Base-by-base conservation (phyloP, 164 flowering plant species). In the Akebia trifoliata region DNA sequence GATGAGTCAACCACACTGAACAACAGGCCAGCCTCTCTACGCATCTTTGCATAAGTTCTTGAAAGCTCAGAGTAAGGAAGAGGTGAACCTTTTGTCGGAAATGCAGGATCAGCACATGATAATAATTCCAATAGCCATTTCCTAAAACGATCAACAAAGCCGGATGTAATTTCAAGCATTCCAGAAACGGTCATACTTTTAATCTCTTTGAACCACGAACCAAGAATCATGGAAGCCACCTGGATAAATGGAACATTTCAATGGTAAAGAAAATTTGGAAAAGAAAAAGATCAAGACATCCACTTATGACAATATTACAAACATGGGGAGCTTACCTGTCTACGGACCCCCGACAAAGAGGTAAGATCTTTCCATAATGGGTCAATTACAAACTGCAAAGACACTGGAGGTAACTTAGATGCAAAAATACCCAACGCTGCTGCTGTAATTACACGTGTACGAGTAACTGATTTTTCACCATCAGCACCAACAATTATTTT, bases 1-100 rank as follows among this genome's bases (percentile, higher is more conserved):
- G 75, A 81, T 39, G 89, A 69, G 60, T 79, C 76, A 56, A 79
- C 73, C 58, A 72, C 71, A 59, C 30, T 66, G 48, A 80, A 59
- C 67, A 94, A 73, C 51, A 77, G 83, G 62, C 61, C 60, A 30
- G 97, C 96, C 75, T 94, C 99, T 57, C 66, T 66, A 8, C 94
- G 86, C 99, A 94, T 90, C 78, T 94, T 94, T 36, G 72, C 48
- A 65, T 94, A 94, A 26, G 99, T 94, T 72, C 97, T 87, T 66
- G 95, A 81, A 60, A 94, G 95, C 73, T 94, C 99, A 40, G 84
- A 46, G 71, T 94, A 94, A 34, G 99, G 99, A 72, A 82, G 77
- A 70, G 44, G 57, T 42, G 93, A 78, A 71, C 76, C 90, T 78
- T 88, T 88, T 50, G 93, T 85, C 21, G 99, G 97, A 48, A 80